Conservation (phyloP, 768 basidiomycete genomes). For the Saitozyma podzolica region DNA sequence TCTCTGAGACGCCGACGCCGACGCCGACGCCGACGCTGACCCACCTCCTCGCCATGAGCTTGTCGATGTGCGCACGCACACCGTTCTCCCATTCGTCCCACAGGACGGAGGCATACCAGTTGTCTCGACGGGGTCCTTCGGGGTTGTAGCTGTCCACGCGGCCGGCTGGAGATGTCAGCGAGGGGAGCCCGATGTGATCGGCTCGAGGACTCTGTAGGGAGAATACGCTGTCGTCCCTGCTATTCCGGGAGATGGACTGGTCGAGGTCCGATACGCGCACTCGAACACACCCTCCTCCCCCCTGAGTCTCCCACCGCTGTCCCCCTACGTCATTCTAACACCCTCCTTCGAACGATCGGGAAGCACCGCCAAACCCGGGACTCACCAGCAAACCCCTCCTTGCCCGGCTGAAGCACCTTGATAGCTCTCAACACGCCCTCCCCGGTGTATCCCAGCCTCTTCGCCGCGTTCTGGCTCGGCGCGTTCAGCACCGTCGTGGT, state of each 20-base stretch:
- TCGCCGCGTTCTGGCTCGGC: constrained; percentile 29
- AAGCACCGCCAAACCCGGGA: constrained; percentile 12
- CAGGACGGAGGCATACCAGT: constrained; percentile 41
- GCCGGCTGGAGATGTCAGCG: constrained; percentile 13
- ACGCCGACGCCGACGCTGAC: too few relatives aligned
- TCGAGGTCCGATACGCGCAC: too few relatives aligned
- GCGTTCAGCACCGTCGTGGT: constrained; percentile 37
- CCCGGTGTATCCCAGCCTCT: constrained; percentile 35
- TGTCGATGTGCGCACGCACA: constrained; percentile 38
- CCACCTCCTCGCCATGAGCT: constrained; percentile 40
- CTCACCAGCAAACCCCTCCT: constrained; percentile 33
- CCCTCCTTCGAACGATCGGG: constrained; percentile 27
- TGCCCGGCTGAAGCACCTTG: constrained; percentile 27
- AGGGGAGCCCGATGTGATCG: too few relatives aligned
- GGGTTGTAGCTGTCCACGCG: constrained; percentile 25
- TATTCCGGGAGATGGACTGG: too few relatives aligned
- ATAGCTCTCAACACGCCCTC: constrained; percentile 38
- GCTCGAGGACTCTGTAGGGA: too few relatives aligned
- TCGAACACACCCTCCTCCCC: too few relatives aligned
- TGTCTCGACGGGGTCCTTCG: constrained; percentile 25
- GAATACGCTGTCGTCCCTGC: too few relatives aligned
- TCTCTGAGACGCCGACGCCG: too few relatives aligned
- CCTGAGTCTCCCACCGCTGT: not conserved
- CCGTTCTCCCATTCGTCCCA: constrained; percentile 49
- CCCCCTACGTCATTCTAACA: constrained; percentile 21